Base-by-base conservation (phyloP, 495 filamentous ascomycete genomes). In the Chaetomium tenue region DNA sequence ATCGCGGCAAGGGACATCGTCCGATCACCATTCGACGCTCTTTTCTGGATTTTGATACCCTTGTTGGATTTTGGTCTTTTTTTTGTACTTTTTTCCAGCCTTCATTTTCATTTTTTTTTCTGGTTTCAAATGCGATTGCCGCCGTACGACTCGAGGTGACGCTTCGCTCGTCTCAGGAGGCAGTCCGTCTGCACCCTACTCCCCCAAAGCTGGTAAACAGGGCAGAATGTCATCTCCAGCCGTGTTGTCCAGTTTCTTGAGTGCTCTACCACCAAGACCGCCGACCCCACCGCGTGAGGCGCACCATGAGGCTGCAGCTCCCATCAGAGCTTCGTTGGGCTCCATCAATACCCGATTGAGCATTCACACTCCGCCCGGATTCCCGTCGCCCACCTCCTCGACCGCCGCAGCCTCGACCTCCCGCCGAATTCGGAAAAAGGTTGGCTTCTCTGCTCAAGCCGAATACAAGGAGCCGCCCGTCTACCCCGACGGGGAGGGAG, bases 381-480 rank as follows among this genome's bases (percentile, higher is more conserved):
- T 69, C 47, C 73, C 79, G 73, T 84, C 76, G 22, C 78, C 78
- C 18, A 69, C 68, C 39, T 71, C 70, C 61, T 84, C 87, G 77
- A 72, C 85, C 82, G 73, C 88, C 77, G 79, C 89, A 78, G 72
- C 86, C 74, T 83, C 87, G 65, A 79, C 83, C 76, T 76, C 80
- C 69, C 73, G 78, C 64, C 73, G 76, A 23, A 74, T 75, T 11
- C 68, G 75, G 63, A 97, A 97, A 77, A 84, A 82, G 68, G 91
- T 93, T 55, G 87, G 83, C 33, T 93, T 90, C 77, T 91, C 89
- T 16, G 86, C 86, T 65, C 85, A 86, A 77, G 84, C 87, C 59
- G 84, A 89, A 60, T 91, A 90, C 77, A 86, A 87, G 65, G 87
- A 88, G 56, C 77, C 84, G 50, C 81, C 82, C 7, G 73, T 75